Conservation (phyloP, 1,284 basidiomycete species). For the Polyporus tsugae region DNA sequence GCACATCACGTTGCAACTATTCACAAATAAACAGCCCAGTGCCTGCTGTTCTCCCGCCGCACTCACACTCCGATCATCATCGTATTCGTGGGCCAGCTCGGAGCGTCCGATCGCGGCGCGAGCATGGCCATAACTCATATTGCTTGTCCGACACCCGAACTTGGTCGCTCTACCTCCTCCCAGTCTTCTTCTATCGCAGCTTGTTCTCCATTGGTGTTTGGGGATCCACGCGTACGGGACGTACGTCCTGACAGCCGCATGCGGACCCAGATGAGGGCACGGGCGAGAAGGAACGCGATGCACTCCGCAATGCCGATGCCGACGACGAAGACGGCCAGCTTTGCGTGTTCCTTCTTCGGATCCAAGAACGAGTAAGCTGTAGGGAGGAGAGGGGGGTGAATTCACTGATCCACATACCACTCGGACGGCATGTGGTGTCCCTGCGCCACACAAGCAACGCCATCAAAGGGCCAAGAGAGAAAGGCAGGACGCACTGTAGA, state of each 20-base stretch:
- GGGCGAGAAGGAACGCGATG: constrained; percentile 38
- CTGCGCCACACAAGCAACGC: neutral
- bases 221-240: neutral
- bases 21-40: neutral
- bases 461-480: neutral
- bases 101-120: neutral
- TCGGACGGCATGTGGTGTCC: neutral
- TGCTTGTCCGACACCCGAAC: constrained; percentile 21
- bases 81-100: constrained; percentile 5
- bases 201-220: constrained; percentile 6
- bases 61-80: neutral
- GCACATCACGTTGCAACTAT: constrained; percentile 7
- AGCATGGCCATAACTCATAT: constrained; percentile 15
- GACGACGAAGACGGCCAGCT: constrained; percentile 55
- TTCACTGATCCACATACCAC: neutral
- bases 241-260: constrained; percentile 20
- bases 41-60: neutral
- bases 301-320: constrained; percentile 36
- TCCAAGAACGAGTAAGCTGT: constrained; percentile 58
- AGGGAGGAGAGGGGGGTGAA: neutral
- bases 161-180: constrained; percentile 33
- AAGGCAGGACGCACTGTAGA: constrained; percentile 61
- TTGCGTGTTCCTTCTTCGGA: constrained; percentile 43
- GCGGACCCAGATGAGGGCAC: constrained; percentile 31
- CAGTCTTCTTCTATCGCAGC: constrained; percentile 30